Evolutionary conservation across 208 protist species (phyloP), one percentile per base, ranked within the genome.

Genomic region (Leishmania gerbilli): DNA sequence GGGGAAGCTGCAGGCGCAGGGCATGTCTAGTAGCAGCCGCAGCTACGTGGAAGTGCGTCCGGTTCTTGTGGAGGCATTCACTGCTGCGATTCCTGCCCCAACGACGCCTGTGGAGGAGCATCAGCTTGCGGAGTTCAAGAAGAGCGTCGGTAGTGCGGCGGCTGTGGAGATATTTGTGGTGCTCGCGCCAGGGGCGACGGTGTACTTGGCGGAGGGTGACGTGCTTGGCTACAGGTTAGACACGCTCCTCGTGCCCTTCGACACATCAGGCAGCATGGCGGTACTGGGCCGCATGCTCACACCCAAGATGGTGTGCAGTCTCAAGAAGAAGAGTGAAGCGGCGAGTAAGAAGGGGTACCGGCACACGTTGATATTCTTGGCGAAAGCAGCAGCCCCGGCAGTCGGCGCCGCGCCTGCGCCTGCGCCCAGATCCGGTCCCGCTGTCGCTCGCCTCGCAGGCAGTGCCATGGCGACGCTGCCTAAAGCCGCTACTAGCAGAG

Each of bases 141-240:
- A 49, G 27, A 49, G 58, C 34, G 55, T 37, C 21, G 7, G n/a
- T 24, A 15, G n/a, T 21, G 77, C 75, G 67, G 82, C 56, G 13
- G 82, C 56, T 60, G 68, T 78, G 37, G 58, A 76, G 34, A 40
- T 91, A 37, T 84, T 80, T 13, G n/a, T 87, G 13, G 88, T 82
- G 60, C 81, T 91, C 3, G 88, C 88, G 1, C 88, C 88, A 1
- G 88, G 85, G 45, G 82, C 62, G 15, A 86, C 88, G 3, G 80
- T 91, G 9, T 79, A 67, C 27, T 53, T 88, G 15, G 71, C 87
- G 0, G 80, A 88, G 34, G 82, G 82, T 31, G 78, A 80, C 56
- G 75, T 84, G 40, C 83, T 80, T 8, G 88, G 79, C 47, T 91
- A 88, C 76, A 76, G 76, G 74, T 34, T 91, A 27, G 49, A 76